Conservation (phyloP, 129 eudicot species). For the Lactuca saligna region DNA sequence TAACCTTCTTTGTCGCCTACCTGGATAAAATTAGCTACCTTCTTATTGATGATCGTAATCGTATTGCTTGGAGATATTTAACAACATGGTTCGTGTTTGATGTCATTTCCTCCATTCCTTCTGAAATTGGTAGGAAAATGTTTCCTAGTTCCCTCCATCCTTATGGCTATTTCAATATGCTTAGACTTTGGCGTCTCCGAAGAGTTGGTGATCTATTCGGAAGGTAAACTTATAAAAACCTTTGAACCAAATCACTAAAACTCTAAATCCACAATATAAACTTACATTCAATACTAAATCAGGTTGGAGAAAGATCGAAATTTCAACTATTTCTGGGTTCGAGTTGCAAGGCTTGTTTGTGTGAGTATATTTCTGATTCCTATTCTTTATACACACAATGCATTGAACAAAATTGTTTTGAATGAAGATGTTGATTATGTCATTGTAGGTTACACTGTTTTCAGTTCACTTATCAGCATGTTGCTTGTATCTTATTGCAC, state of each 20-base stretch:
- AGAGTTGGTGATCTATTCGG: constrained; percentile 69
- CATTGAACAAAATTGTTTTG: constrained; percentile 4
- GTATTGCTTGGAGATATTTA: constrained; percentile 62
- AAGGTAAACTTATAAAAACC: constrained; percentile 34
- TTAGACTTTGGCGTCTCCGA: constrained; percentile 82
- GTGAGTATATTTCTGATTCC: constrained; percentile 43
- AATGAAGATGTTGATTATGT: constrained; percentile 20
- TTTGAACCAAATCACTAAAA: neutral
- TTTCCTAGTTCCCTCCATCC: constrained; percentile 43
- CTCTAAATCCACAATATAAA: neutral
- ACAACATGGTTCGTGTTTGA: constrained; percentile 59
- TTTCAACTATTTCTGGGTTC: constrained; percentile 58
- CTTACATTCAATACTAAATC: neutral
- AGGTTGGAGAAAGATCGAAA: constrained; percentile 72
- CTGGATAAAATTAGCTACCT: constrained; percentile 39
- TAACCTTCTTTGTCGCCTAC: constrained; percentile 56
- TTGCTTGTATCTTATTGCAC: constrained; percentile 58
- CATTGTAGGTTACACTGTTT: constrained; percentile 61
- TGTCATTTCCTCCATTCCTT: constrained; percentile 64
- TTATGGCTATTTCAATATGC: constrained; percentile 67
- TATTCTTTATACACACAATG: neutral
- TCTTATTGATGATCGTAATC: constrained; percentile 41
- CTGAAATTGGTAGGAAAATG: constrained; percentile 52
- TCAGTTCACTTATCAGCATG: constrained; percentile 61
- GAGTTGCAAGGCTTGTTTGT: constrained; percentile 52